Evolutionary conservation across 495 filamentous ascomycete species (phyloP).

Genomic region (Jackrogersella minutella): DNA sequence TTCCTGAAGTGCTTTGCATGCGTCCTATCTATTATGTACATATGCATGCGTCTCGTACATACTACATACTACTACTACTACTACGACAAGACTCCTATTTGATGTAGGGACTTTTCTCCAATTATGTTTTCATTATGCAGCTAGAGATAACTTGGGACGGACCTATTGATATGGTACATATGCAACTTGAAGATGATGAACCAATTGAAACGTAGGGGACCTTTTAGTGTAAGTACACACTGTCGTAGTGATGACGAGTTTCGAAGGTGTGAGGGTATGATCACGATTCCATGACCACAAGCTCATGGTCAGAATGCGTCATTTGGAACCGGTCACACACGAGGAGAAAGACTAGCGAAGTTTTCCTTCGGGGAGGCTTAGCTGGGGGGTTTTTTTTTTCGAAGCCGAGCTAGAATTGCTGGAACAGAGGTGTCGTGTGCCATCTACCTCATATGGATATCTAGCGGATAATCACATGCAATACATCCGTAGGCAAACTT

Average conservation of each 20-base stretch:
- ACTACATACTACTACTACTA: background rate
- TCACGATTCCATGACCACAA: conserved; percentile 14
- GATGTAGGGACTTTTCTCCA: background rate
- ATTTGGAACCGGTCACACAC: conserved; percentile 9
- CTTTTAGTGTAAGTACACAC: background rate
- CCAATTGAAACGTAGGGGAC: background rate
- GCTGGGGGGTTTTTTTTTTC: background rate
- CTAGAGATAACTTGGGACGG: too few relatives aligned
- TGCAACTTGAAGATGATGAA: too few relatives aligned
- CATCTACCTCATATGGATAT: conserved; percentile 29
- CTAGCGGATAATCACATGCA: conserved; percentile 41
- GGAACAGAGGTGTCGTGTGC: conserved; percentile 26
- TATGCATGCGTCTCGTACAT: conserved; percentile 11
- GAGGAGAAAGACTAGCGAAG: background rate
- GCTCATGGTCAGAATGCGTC: conserved; percentile 18
- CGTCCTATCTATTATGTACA: conserved; percentile 9
- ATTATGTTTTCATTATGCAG: background rate
- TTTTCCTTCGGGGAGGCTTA: too few relatives aligned
- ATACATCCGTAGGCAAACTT: background rate
- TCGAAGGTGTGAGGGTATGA: background rate
- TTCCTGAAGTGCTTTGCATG: conserved; percentile 1
- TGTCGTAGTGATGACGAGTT: conserved; percentile 25
- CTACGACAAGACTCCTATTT: too few relatives aligned
- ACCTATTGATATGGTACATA: too few relatives aligned
- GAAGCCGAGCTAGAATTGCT: background rate